phyloP scores from a whole-genome alignment of 2,329 filamentous ascomycete genomes.

The Ophiostoma angusticollis region DNA sequence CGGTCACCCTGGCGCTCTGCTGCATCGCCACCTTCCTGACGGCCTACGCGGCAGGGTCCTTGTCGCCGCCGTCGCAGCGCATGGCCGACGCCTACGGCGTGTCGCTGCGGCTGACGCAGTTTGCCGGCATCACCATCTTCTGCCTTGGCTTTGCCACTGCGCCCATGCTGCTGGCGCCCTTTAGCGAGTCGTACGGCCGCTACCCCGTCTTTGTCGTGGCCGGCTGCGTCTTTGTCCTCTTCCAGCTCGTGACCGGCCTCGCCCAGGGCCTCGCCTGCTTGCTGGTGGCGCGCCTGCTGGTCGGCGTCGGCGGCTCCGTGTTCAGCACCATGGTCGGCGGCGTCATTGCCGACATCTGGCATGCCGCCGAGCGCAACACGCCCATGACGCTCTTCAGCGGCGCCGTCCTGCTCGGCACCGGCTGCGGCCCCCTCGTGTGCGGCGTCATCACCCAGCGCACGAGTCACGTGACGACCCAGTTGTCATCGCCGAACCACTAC shows the following conservation, averaged over 20 bases:
- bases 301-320: conserved; percentile 61
- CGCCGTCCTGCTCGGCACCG: conserved; percentile 64
- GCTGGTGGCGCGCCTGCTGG: conserved; percentile 61
- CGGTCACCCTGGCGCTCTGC: conserved; percentile 56
- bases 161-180: conserved; percentile 78
- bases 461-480: too few species aligned
- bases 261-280: conserved; percentile 59
- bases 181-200: conserved; percentile 79
- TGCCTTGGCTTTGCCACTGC: conserved; percentile 68
- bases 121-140: conserved; percentile 65
- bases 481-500: conserved; percentile 6
- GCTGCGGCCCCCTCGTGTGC: conserved; percentile 60
- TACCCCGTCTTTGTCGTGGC: conserved; percentile 68
- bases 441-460: conserved; percentile 55
- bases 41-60: conserved; percentile 70
- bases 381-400: conserved; percentile 87
- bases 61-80: conserved; percentile 54
- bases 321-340: conserved; percentile 91
- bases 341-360: conserved; percentile 77
- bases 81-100: conserved; percentile 55
- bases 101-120: conserved; percentile 47
- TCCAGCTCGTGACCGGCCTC: conserved; percentile 60
- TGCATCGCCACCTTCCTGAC: conserved; percentile 65
- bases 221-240: conserved; percentile 57
- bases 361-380: conserved; percentile 65